Conservation (phyloP, 495 filamentous ascomycete species). For the Clohesyomyces aquaticus region DNA sequence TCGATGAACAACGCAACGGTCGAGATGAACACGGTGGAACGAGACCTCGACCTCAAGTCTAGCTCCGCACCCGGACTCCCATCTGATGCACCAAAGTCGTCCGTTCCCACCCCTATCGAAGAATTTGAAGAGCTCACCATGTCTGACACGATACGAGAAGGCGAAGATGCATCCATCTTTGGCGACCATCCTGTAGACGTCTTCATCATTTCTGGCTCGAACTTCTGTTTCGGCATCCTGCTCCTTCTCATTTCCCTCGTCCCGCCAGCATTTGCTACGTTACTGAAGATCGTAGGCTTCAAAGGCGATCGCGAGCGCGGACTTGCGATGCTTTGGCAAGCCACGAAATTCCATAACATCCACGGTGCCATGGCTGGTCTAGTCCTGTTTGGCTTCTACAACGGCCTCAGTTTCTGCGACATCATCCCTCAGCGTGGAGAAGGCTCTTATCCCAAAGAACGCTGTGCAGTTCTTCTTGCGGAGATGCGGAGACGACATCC, state of each 20-base stretch:
- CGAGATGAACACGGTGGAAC: conserved; percentile 43
- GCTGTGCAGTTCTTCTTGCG: conserved; percentile 67
- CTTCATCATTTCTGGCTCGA: conserved; percentile 85
- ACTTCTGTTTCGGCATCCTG: conserved; percentile 86
- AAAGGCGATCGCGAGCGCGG: conserved; percentile 86
- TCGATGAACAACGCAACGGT: conserved; percentile 35
- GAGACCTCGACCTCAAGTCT: conserved; percentile 14
- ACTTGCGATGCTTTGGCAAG: conserved; percentile 87
- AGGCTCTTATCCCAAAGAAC: conserved; percentile 71
- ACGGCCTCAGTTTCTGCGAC: conserved; percentile 83
- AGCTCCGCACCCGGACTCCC: conserved; percentile 19
- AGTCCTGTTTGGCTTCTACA: conserved; percentile 81
- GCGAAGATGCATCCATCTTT: conserved; percentile 57
- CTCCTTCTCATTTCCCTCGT: conserved; percentile 86
- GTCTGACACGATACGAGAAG: conserved; percentile 24
- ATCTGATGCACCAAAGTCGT: conserved; percentile 6
- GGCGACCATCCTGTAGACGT: conserved; percentile 69
- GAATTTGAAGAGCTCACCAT: conserved; percentile 32
- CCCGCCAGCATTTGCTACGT: conserved; percentile 81
- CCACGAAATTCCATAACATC: conserved; percentile 82
- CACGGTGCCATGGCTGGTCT: conserved; percentile 89
- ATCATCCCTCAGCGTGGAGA: conserved; percentile 70
- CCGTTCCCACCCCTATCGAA: conserved; percentile 19
- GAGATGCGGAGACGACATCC: conserved; percentile 80
- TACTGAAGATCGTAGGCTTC: conserved; percentile 89